phyloP scores from a whole-genome alignment of 306 rosid species.

The Carpinus viminea region DNA sequence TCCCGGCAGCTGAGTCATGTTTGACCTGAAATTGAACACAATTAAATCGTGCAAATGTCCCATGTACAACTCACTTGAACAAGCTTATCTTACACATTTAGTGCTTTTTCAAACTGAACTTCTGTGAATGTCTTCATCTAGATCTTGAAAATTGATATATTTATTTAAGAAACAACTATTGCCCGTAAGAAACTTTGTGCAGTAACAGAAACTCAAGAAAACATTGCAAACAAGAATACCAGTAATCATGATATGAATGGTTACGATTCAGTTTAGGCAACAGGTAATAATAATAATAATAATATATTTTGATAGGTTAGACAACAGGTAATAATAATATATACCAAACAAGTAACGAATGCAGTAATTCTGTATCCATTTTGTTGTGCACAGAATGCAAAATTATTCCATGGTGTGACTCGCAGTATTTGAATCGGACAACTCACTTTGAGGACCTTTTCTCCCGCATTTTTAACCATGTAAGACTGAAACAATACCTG shows the following conservation, averaged over 20 bases:
- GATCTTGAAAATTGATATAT: not conserved
- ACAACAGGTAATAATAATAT: not conserved
- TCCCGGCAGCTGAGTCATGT: constrained; percentile 23
- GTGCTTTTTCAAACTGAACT: not conserved
- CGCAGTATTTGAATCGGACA: not conserved
- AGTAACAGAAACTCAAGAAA: not conserved
- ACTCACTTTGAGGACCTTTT: not conserved
- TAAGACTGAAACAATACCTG: not conserved
- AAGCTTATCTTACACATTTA: not conserved
- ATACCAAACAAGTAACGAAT: not conserved
- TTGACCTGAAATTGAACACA: constrained; percentile 23
- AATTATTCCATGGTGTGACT: not conserved
- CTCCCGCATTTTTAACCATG: not conserved
- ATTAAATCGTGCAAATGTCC: not conserved
- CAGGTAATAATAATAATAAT: too few species aligned
- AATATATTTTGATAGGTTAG: too few species aligned
- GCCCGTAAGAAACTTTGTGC: not conserved
- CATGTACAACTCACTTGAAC: not conserved
- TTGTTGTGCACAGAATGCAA: not conserved
- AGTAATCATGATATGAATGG: not conserved
- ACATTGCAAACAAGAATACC: not conserved
- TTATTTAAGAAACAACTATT: not conserved
- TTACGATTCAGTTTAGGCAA: not conserved
- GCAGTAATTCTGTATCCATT: not conserved
- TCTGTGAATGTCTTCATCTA: not conserved